Base-by-base conservation (phyloP, 805 yeast species). In the Tetrapisispora nanseiensis region DNA sequence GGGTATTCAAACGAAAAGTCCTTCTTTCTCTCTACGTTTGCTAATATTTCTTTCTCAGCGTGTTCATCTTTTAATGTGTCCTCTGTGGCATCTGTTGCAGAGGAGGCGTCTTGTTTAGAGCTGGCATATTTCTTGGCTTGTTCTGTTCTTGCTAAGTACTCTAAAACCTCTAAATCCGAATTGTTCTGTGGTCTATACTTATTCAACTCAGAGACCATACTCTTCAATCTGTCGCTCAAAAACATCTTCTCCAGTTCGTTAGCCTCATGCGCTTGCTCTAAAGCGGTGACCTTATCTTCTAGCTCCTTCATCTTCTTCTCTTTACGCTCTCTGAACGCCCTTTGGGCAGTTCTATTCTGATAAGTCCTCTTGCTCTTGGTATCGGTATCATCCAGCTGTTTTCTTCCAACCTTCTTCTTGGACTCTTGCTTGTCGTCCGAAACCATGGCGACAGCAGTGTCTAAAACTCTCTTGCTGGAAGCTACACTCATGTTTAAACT, bases 291-390 rank as follows among this genome's bases (percentile, higher is more conserved):
- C 52, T 85, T 80, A 37, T 77, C 79, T 58, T 87, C 96, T 45
- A 90, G 70, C 51, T 89, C 96, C 56, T 78, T 75, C 80, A 90
- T 75, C 56, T 84, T 86, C 40, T 72, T 70, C 61, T 90, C 97
- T 60, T 89, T 90, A 46, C 97, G 75, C 65, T 90, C 97, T 45
- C 97, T 72, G 65, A 87, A 89, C 5, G 97, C 97, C 44, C 97
- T 72, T 66, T 90, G 98, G 13, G 97, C 97, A 4, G 96, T 96
- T 56, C 98, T 74, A 63, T 90, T 90, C 65, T 90, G 97, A 3
- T 96, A 97, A 12, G 95, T 86, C 52, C 97, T 72, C 68, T 86
- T 89, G 52, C 78, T 77, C 56, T 82, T 86, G 89, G 35, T 86
- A 51, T 86, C 95, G n/a, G 75, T 71, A 8, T 80, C 72, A 21